Evolutionary conservation across 2,329 filamentous ascomycete genomes (phyloP), one percentile per base, ranked within the genome.

Genomic region (Akanthomyces uredinophilus): DNA sequence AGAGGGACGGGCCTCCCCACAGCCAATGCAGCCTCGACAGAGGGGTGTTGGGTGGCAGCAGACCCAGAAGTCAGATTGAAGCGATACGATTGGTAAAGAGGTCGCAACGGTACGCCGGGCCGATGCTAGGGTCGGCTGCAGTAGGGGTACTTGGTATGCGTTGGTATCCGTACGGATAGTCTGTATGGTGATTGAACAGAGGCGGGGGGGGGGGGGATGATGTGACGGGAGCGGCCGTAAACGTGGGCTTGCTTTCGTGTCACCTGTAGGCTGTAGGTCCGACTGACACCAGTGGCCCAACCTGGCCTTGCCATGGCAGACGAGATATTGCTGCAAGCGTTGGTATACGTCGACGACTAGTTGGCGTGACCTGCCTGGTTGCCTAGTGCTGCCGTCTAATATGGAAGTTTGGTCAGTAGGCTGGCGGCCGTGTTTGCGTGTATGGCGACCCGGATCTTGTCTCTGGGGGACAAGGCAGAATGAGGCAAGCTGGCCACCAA

Each of bases 21-120:
- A 53, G 50, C 16, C 29, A 60, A 60, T 46, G 57, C 57, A 60
- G 58, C 50, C 58, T 51, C 50, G 57, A 60, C 47, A 43, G 57
- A 51, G 57, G 57, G 57, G 49, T 13, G 20, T 52, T 37, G 46
- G 22, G 41, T 47, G 58, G 50, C 49, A 60, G 50, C 29, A 52
- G 41, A 60, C 41, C 58, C 41, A 35, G 47, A 16, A 53, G 49
- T 35, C 57, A 52, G 57, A 60, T 60, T 53, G 14, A 46, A 47
- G 24, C 37, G 58, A 46, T 54, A 11, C 49, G 47, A 60, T 52
- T 60, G 57, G 57, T 22, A 60, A 37, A 39, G 18, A 24, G 50
- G 39, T 49, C 37, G 41, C 20, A 47, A 53, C 58, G 58, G 58
- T 54, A 54, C 29, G 49, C 37, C 58, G 58, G 58, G 58, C 58